Base-by-base conservation (phyloP, 352 stramenopile species). In the Phytophthora litchii region DNA sequence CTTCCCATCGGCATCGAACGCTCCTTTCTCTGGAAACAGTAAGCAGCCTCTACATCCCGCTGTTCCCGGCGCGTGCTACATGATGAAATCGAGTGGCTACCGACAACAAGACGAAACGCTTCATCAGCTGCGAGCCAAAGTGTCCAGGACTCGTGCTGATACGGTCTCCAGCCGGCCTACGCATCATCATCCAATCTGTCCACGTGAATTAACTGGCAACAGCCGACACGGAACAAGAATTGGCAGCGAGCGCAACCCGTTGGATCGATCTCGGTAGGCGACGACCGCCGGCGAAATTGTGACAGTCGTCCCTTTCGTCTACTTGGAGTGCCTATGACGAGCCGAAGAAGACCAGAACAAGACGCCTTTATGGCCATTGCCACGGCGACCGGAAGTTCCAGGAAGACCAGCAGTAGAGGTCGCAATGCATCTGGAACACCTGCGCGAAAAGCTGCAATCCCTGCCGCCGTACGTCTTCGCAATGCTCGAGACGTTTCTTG, bases 71-170 rank as follows among this genome's bases (percentile, higher is more conserved):
- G 23, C 23, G 36, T 10, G 40, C 45, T 48, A 54, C 51, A 56
- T 64, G 46, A 67, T 67, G 59, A 67, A 67, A 67, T 62, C 51
- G 51, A 44, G 48, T 45, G 50, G 58, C 58, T 56, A 52, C 55
- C 14, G 20, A 67, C 54, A 54, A 66, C 49, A 45, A 34, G 54
- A 65, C 56, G 56, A 66, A 62, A 54, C 34, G 45, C 36, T 52
- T 55, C 25, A 29, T 72, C 48, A 46, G 62, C 40, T 60, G 44
- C 40, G 34, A 20, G 20, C 14, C 34, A 38, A n/a, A 14, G 29
- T 45, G 42, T 42, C 13, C 41, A n/a, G n/a, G n/a, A n/a, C n/a
- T n/a, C n/a, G n/a, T 57, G 32, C 41, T 52, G 42, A 57, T 56
- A 45, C 54, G 52, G 32, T 23, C 48, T 44, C 53, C 36, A 32